These are phyloP conservation scores for Coniella vitis DNA, from an alignment of 2,329 filamentous ascomycete species.

Conservation along the genomic window DNA sequence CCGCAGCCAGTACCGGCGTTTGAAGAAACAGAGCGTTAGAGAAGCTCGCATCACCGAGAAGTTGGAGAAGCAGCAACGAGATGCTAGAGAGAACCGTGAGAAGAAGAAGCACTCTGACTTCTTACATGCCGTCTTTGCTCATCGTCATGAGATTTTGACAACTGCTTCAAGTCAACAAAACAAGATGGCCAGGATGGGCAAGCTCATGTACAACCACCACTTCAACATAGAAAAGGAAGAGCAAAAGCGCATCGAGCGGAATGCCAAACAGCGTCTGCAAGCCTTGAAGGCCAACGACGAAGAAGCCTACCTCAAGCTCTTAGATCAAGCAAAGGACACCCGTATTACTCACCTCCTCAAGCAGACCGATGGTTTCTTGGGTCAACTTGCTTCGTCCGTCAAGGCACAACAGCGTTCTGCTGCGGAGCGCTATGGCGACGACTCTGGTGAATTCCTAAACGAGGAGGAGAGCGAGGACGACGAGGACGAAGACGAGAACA, in stretches of 20 bases:
- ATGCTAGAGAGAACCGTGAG: conserved; percentile 90
- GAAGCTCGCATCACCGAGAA: conserved; percentile 98
- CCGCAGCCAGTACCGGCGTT: conserved; percentile 78
- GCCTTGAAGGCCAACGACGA: conserved; percentile 98
- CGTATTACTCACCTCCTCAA: conserved; percentile 96
- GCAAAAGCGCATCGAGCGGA: conserved; percentile 95
- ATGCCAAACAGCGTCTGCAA: conserved; percentile 98
- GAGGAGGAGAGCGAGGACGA: conserved; percentile 43
- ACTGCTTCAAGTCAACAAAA: conserved; percentile 59
- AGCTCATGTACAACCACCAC: conserved; percentile 83
- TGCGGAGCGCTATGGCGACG: conserved; percentile 69
- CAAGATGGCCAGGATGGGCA: conserved; percentile 79
- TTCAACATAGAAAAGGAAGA: conserved; percentile 98
- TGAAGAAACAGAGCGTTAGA: conserved; percentile 94
- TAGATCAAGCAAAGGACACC: conserved; percentile 98
- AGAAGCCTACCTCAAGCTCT: conserved; percentile 94
- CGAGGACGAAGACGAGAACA: conserved; percentile 62
- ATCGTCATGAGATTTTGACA: conserved; percentile 70
- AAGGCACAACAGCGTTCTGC: conserved; percentile 86
- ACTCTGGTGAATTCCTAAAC: conserved; percentile 38
- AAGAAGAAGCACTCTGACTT: conserved; percentile 97
- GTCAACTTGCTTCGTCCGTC: conserved; percentile 90
- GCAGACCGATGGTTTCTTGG: conserved; percentile 95
- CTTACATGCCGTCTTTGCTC: conserved; percentile 76
- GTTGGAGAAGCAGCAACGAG: conserved; percentile 96